A percentile compares a stretch with the other conserved stretches of the same genome.
Evolutionary conservation across 441 rosid species (phyloP).

Genomic region (Croton laevigatus): DNA sequence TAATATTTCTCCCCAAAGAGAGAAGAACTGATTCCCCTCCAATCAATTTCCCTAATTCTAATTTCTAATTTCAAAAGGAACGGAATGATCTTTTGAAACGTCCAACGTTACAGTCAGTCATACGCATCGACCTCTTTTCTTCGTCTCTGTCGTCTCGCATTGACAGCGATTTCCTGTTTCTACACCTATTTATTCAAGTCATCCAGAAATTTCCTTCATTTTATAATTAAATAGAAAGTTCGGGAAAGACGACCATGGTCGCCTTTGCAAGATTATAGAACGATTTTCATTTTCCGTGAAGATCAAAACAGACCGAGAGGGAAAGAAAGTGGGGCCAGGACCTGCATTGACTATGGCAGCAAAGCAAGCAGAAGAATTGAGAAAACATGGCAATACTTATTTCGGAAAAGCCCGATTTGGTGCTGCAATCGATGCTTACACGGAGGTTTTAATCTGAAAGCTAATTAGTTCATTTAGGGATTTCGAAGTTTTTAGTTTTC

Average conservation of each 20-base stretch:
- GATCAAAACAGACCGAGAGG: not conserved
- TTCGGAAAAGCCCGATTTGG: constrained; percentile 66
- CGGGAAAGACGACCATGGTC: not conserved
- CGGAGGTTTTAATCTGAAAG: constrained; percentile 52
- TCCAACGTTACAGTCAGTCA: not conserved
- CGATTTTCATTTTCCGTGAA: not conserved
- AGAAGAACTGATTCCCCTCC: not conserved
- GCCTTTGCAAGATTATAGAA: not conserved
- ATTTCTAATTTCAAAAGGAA: not conserved
- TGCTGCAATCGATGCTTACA: constrained; percentile 96
- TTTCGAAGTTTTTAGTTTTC: not conserved
- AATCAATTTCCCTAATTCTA: not conserved
- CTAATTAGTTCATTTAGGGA: not conserved
- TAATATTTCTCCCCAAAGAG: not conserved
- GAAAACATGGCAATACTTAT: constrained; percentile 59
- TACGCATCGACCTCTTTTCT: not conserved
- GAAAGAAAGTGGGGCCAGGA: constrained; percentile 31
- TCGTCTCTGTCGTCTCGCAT: not conserved
- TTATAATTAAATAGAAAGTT: not conserved
- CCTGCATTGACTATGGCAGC: constrained; percentile 38
- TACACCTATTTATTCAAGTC: not conserved
- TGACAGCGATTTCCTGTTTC: not conserved
- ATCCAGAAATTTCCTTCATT: not conserved
- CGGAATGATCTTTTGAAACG: not conserved
- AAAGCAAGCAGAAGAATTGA: constrained; percentile 73